Base-by-base conservation (phyloP, 257 asterid species). In the Plantago major region DNA sequence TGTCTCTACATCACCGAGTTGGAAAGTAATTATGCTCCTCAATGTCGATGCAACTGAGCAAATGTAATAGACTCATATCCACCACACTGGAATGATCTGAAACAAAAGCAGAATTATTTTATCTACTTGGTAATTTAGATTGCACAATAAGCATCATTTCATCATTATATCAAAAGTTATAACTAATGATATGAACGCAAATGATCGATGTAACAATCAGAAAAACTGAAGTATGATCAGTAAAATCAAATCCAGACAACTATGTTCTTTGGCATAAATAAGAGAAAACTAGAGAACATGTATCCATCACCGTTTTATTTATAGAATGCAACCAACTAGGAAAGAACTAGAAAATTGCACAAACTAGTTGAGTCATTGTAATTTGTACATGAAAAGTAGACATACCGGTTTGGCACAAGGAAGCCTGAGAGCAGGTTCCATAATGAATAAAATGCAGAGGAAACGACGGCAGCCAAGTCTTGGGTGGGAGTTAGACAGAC, bases 11-110 rank as follows among this genome's bases (percentile, higher is more conserved):
- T 84, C 96, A 0, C 97, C 94, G 12, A 90, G 89, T 67, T 87
- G 97, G 40, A 96, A 90, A 51, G 78, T 78, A 44, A 87, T 83
- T 22, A 87, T 83, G 51, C 97, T 96, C 16, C 95, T 77, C 62
- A 90, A 66, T 6, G 83, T 81, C 97, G 96, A 90, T 2, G 92
- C 79, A 51, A 83, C 57, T 11, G 97, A 96, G 71, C 87, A 82
- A 55, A 90, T 80, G 63, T 90, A 84, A 71, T 90, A 87, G 81
- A 79, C 87, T 96, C 97, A 90, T 73, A 87, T 57, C 97, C 97
- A 90, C 96, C 96, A 90, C 46, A 73, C 80, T 14, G 96, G 95
- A 52, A 87, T 87, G 61, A 74, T 72, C 97, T 90, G 70, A 16
- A 65, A 53, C 52, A 50, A 28, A 28, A 11, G 3, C 45, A 58